Percentiles rank a stretch among this genome's conserved stretches.
phyloP scores from a whole-genome alignment of 768 basidiomycete genomes.

The Boletellus ananiceps region DNA sequence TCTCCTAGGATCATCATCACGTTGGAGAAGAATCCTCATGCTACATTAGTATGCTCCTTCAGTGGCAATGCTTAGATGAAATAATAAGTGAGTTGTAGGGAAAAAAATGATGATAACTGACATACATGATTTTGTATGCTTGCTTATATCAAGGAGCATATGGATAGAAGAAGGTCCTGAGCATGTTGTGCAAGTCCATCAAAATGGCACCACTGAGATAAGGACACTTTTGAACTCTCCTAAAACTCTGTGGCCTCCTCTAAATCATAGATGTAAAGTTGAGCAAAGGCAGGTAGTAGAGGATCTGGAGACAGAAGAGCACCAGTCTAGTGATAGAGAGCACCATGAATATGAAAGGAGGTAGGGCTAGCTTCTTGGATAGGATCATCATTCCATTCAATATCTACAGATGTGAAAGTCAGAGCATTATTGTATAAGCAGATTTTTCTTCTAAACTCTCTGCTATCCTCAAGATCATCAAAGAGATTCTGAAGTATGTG shows the following conservation, averaged over 20 bases:
- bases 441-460: conserved; percentile 31
- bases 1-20: conserved; percentile 25
- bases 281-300: no score
- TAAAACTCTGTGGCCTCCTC: conserved; percentile 29
- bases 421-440: conserved; percentile 38
- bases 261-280: conserved; percentile 42
- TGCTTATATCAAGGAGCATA: conserved; percentile 31
- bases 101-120: not conserved
- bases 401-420: conserved; percentile 6
- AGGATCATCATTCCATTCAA: not conserved
- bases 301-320: conserved; percentile 25
- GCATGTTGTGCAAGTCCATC: conserved; percentile 21
- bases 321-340: conserved; percentile 36
- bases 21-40: conserved; percentile 7
- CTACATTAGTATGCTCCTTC: conserved; percentile 12
- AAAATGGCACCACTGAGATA: conserved; percentile 19
- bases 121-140: conserved; percentile 29
- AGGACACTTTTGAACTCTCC: conserved; percentile 21
- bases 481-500: conserved; percentile 7
- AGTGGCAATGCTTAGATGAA: conserved; percentile 7
- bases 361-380: not conserved
- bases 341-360: conserved; percentile 27
- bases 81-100: no score
- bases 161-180: conserved; percentile 16
- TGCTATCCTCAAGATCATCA: conserved; percentile 7